Percentiles rank a stretch among this genome's conserved stretches.
phyloP scores from a whole-genome alignment of 2,329 filamentous ascomycete genomes.

The Pyrenophora graminea region DNA sequence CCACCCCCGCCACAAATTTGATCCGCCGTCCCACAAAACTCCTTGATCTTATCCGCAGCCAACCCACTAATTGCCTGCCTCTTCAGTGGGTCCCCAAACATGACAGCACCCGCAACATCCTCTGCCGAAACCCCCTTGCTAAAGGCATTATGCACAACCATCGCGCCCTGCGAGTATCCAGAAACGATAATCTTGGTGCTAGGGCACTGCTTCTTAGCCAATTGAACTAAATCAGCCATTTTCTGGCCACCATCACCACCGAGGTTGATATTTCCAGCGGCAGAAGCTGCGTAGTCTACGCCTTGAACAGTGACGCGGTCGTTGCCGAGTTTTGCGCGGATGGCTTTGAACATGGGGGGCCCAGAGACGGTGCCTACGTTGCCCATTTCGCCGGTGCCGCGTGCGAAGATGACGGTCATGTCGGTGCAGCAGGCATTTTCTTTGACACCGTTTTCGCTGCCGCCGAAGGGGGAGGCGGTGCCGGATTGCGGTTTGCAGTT shows the following conservation, averaged over 20 bases:
- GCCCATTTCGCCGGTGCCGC: conserved; percentile 49
- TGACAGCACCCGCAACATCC: conserved; percentile 31
- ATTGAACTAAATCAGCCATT: conserved; percentile 31
- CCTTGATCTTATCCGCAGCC: conserved; percentile 25
- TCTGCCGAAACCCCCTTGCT: conserved; percentile 26
- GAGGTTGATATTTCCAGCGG: conserved; percentile 30
- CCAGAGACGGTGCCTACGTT: conserved; percentile 51
- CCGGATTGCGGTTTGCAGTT: conserved; percentile 31
- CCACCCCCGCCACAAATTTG: conserved; percentile 31
- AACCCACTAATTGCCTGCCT: conserved; percentile 27
- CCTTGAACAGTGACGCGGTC: conserved; percentile 38
- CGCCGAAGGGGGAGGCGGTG: conserved; percentile 21
- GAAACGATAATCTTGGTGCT: conserved; percentile 39
- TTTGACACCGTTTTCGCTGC: conserved; percentile 48
- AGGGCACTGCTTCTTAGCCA: conserved; percentile 36
- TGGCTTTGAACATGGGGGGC: conserved; percentile 42
- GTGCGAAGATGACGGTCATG: conserved; percentile 51
- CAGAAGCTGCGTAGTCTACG: conserved; percentile 38
- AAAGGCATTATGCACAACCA: conserved; percentile 20
- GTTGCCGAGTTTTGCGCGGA: conserved; percentile 34
- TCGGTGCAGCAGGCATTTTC: conserved; percentile 45
- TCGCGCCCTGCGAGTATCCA: conserved; percentile 39
- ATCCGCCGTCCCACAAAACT: conserved; percentile 37
- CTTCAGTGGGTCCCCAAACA: conserved; percentile 42
- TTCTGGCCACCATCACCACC: conserved; percentile 32